Evolutionary conservation across 1,284 basidiomycete genomes (phyloP).

Genomic region (Pisolithus thermaeus): DNA sequence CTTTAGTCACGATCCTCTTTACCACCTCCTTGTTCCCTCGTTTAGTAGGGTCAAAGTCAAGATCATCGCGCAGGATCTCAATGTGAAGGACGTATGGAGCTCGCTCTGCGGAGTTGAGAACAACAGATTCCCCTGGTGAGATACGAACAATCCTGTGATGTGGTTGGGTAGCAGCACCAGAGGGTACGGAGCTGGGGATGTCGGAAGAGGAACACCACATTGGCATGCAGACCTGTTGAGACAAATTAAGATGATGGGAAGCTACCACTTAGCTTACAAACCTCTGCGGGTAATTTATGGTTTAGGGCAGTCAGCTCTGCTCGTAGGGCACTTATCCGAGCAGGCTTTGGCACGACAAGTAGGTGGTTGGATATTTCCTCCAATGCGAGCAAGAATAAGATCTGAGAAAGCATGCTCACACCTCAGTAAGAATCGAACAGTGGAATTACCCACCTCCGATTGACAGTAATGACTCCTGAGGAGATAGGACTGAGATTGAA

Average conservation of each 20-base stretch:
- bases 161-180: conserved; percentile 42
- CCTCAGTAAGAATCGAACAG: background rate
- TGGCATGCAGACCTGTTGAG: conserved; percentile 84
- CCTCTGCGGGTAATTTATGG: conserved; percentile 93
- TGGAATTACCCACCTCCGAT: conserved; percentile 61
- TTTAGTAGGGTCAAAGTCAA: conserved; percentile 89
- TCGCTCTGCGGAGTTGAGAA: conserved; percentile 95
- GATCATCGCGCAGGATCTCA: conserved; percentile 87
- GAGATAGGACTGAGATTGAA: conserved; percentile 64
- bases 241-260: conserved; percentile 4
- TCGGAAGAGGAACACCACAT: conserved; percentile 88
- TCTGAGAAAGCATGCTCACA: conserved; percentile 31
- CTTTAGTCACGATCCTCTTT: conserved; percentile 77
- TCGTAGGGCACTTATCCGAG: conserved; percentile 89
- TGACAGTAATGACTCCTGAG: conserved; percentile 87
- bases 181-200: conserved; percentile 33
- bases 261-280: conserved; percentile 29
- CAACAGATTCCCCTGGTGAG: conserved; percentile 96
- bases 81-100: conserved; percentile 93
- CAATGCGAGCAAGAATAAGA: conserved; percentile 83
- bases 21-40: conserved; percentile 83
- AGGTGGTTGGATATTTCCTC: conserved; percentile 94
- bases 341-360: conserved; percentile 88
- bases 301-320: conserved; percentile 96
- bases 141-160: conserved; percentile 97